Percentiles rank a stretch among this genome's conserved stretches.
Conservation (phyloP, 352 stramenopile species). For the Globisporangium solare region DNA sequence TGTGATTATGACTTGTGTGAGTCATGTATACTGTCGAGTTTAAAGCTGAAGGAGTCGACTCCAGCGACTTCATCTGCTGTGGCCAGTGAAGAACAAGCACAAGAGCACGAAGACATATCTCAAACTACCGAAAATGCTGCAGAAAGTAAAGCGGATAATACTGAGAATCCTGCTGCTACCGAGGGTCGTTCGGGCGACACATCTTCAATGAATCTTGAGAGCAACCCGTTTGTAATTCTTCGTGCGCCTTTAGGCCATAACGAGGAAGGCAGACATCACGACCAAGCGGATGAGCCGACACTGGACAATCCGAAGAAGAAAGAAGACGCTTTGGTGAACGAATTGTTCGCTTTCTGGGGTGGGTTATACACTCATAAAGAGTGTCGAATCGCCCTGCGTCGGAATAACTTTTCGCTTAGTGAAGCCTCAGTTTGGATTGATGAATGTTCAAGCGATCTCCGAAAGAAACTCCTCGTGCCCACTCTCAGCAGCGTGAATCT, state of each 20-base stretch:
- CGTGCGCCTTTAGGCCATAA: slow-evolving; percentile 28
- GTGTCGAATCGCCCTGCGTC: slow-evolving; percentile 50
- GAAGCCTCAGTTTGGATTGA: slow-evolving; percentile 44
- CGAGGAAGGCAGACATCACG: slow-evolving; percentile 15
- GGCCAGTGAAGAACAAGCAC: slow-evolving; percentile 4
- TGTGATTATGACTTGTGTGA: slow-evolving; percentile 81
- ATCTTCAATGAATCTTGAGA: slow-evolving; percentile 9
- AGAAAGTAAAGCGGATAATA: neutral
- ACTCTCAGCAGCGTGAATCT: slow-evolving; percentile 30
- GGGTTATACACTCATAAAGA: slow-evolving; percentile 57
- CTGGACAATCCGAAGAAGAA: slow-evolving; percentile 1
- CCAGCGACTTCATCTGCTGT: neutral
- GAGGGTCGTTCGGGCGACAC: neutral
- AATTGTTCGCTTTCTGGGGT: slow-evolving; percentile 51
- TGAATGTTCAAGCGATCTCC: slow-evolving; percentile 37
- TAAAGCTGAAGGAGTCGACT: slow-evolving; percentile 22
- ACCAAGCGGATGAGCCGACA: slow-evolving; percentile 1
- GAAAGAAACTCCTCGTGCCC: slow-evolving; percentile 35
- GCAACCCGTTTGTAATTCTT: slow-evolving; percentile 30
- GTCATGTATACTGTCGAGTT: slow-evolving; percentile 38
- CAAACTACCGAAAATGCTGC: slow-evolving; percentile 5
- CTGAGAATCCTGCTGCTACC: neutral
- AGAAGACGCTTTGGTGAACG: slow-evolving; percentile 30
- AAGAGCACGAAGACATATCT: slow-evolving; percentile 3
- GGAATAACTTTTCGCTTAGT: slow-evolving; percentile 35